A percentile compares a stretch with the other conserved stretches of the same genome.
These are phyloP conservation scores for Starmera amethionina DNA, from an alignment of 805 yeast species.

Conservation along the genomic window DNA sequence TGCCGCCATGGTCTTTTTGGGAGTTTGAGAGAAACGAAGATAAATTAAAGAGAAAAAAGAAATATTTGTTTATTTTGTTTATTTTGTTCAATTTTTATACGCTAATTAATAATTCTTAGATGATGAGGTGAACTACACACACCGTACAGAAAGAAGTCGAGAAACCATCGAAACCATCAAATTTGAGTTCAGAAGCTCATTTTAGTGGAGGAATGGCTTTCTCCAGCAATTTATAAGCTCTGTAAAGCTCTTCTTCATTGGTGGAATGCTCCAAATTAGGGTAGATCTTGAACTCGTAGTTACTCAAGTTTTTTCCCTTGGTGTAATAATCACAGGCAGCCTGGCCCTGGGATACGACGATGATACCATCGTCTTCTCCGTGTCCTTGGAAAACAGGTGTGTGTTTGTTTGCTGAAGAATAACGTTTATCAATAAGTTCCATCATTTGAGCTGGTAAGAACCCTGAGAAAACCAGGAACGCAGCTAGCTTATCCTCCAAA, in stretches of 20 bases:
- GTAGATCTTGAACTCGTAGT: constrained; percentile 45
- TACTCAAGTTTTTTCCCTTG: constrained; percentile 32
- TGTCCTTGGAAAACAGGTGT: constrained; percentile 87
- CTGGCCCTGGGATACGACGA: constrained; percentile 21
- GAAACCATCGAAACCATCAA: no score
- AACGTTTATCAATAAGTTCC: constrained; percentile 8
- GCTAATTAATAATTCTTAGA: no score
- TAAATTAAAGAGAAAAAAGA: neutral
- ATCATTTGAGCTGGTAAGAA: constrained; percentile 32
- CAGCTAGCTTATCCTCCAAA: constrained; percentile 60
- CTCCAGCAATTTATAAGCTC: constrained; percentile 37
- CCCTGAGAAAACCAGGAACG: constrained; percentile 71
- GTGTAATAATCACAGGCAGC: constrained; percentile 32
- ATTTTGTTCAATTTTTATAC: no score
- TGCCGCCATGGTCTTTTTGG: neutral
- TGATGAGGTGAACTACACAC: no score
- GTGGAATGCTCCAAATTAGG: constrained; percentile 61
- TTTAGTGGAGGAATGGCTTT: constrained; percentile 10
- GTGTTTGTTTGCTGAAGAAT: constrained; percentile 33
- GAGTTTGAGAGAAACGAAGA: neutral
- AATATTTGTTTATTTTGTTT: neutral
- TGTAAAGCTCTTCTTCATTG: constrained; percentile 53
- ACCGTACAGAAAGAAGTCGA: neutral
- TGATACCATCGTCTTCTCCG: constrained; percentile 69
- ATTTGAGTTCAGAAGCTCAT: no score